Base-by-base conservation (phyloP, 2,329 filamentous ascomycete species). In the Alternaria angustiovoidea region DNA sequence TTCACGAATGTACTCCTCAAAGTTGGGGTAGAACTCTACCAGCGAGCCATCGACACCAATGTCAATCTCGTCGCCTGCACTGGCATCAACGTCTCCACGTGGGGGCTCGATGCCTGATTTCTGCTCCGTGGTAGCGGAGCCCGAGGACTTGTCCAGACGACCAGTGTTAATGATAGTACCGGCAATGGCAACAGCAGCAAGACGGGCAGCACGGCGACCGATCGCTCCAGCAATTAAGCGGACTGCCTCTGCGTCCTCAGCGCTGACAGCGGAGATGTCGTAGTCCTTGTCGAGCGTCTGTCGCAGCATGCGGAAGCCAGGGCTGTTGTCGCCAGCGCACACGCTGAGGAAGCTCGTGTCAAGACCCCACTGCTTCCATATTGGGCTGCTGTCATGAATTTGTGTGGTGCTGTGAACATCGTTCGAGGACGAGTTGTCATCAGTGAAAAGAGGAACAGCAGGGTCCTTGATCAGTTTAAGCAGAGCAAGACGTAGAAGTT, bases 11-110 rank as follows among this genome's bases (percentile, higher is more conserved):
- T 95, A 91, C 57, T 91, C 89, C 66, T 95, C 89, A 81, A 97
- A 99, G 74, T 89, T 89, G 8, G 95, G 95, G 79, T 98, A 98
- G 81, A 96, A 95, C 80, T 98, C 95, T 2, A 98, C 93, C 54
- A 99, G 83, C 75, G 90, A 94, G 66, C 95, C 95, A 75, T 99
- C 95, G 2, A 98, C 94, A 71, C 95, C 95, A 70, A 99, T 88
- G 75, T 99, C 95, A 57, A 95, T 86, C 53, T 94, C 87, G 46
- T 92, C 89, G 8, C 87, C 84, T 12, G 87, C 84, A n/a, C 75
- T 74, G 54, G 79, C 75, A 24, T 80, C 68, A 41, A 74, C 64
- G 9, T 72, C 60, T 16, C 75, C 75, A n/a, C 74, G 66, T 3
- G 75, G 61, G 16, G 73, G 74, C 20, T 73, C 59, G 30, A 79